Evolutionary conservation across 2,329 filamentous ascomycete species (phyloP).

Genomic region (Verticillium nubilum): DNA sequence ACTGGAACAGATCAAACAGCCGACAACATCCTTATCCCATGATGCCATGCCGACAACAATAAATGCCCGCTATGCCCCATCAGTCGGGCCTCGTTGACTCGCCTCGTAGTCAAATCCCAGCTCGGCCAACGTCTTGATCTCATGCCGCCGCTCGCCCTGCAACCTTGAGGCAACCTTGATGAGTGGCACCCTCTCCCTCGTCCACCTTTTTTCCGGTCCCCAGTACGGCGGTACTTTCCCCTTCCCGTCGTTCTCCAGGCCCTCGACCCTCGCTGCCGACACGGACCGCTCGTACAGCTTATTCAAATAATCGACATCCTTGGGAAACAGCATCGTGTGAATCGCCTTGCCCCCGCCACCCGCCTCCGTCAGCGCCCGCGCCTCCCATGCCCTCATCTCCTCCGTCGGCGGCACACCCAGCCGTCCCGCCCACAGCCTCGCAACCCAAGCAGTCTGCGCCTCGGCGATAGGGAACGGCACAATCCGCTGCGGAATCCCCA

Average conservation of each 20-base stretch:
- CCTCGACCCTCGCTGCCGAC: conserved; percentile 22
- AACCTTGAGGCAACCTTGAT: conserved; percentile 33
- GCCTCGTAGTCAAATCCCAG: conserved; percentile 33
- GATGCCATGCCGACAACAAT: too few relatives aligned
- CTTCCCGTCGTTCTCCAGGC: conserved; percentile 27
- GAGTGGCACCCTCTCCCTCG: conserved; percentile 30
- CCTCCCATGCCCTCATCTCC: conserved; percentile 60
- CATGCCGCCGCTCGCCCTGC: conserved; percentile 25
- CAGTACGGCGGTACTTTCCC: conserved; percentile 33
- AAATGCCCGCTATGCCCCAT: too few relatives aligned
- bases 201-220: conserved; percentile 32
- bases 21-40: too few relatives aligned
- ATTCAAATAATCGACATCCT: conserved; percentile 58
- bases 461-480: conserved; percentile 70
- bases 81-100: too few relatives aligned
- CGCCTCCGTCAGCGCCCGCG: conserved; percentile 35
- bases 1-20: too few relatives aligned
- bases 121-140: conserved; percentile 40
- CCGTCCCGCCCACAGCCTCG: conserved; percentile 60
- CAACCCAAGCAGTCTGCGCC: conserved; percentile 61
- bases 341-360: conserved; percentile 37
- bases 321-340: conserved; percentile 39
- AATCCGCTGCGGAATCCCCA: conserved; percentile 60
- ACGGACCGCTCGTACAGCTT: conserved; percentile 43
- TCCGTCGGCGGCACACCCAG: conserved; percentile 45